Evolutionary conservation across 768 basidiomycete genomes (phyloP).

Genomic region (Arthromyces matolae): DNA sequence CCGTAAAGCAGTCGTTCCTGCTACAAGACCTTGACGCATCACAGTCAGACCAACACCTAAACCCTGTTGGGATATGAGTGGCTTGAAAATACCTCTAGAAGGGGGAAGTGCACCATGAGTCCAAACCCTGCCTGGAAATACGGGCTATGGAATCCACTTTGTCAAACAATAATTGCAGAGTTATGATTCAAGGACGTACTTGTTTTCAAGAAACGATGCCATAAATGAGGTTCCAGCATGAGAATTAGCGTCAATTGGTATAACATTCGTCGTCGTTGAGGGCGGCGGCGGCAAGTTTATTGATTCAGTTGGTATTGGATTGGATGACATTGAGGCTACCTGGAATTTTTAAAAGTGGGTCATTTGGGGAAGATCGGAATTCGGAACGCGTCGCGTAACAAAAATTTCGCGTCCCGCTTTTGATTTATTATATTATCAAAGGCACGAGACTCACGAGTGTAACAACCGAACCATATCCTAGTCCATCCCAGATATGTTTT

Average conservation of each 20-base stretch:
- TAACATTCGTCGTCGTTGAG: conserved; percentile 8
- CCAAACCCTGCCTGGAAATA: conserved; percentile 99
- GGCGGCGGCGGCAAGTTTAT: too few relatives aligned
- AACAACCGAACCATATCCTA: too few relatives aligned
- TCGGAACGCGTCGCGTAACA: conserved; percentile 23
- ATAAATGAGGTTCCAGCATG: conserved; percentile 30
- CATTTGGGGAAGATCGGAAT: conserved; percentile 6
- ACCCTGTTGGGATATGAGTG: conserved; percentile 50
- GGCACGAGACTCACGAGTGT: too few relatives aligned
- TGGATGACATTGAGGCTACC: background rate
- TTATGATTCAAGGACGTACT: too few relatives aligned
- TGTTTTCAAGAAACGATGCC: conserved; percentile 49
- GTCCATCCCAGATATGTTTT: conserved; percentile 7
- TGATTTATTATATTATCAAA: too few relatives aligned
- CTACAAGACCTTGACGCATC: conserved; percentile 64
- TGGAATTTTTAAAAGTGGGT: too few relatives aligned
- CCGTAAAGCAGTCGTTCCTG: conserved; percentile 73
- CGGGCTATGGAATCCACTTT: conserved; percentile 69
- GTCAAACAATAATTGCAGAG: conserved; percentile 11
- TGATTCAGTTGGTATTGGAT: background rate
- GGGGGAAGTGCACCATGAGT: conserved; percentile 65
- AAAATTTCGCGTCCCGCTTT: conserved; percentile 20
- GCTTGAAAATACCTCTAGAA: background rate
- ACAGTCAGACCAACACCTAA: conserved; percentile 80
- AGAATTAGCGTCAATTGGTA: conserved; percentile 11